These are phyloP conservation scores for Onygena corvina DNA, from an alignment of 2,329 filamentous ascomycete genomes.

Conservation along the genomic window DNA sequence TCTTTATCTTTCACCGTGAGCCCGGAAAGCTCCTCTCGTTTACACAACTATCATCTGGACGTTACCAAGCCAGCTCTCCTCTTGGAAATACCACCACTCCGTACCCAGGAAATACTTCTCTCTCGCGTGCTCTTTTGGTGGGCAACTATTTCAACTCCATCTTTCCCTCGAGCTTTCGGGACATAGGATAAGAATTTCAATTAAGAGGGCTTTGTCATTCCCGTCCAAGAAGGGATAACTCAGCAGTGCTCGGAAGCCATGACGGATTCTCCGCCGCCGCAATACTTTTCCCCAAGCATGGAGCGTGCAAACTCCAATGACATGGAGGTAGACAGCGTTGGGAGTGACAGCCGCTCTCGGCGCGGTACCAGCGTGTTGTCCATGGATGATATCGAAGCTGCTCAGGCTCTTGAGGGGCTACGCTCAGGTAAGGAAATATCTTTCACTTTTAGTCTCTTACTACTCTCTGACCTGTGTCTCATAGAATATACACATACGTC, in stretches of 20 bases:
- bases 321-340: constrained; percentile 32
- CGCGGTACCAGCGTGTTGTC: constrained; percentile 37
- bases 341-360: constrained; percentile 30
- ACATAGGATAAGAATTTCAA: too few species aligned
- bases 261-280: constrained; percentile 1
- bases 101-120: too few species aligned
- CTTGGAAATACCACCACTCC: too few species aligned
- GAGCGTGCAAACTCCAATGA: constrained; percentile 12
- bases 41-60: too few species aligned
- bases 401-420: constrained; percentile 63
- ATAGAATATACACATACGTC: constrained; percentile 57
- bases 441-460: background rate
- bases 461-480: constrained; percentile 7
- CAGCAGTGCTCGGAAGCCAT: background rate
- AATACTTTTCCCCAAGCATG: background rate
- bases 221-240: too few species aligned
- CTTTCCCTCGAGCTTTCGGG: too few species aligned
- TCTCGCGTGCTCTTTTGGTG: too few species aligned
- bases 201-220: too few species aligned
- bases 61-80: too few species aligned
- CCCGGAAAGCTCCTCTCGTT: background rate
- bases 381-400: constrained; percentile 46
- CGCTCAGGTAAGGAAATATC: constrained; percentile 49
- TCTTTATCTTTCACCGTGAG: too few species aligned
- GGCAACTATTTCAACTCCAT: too few species aligned